Conservation (phyloP, 2,329 filamentous ascomycete species). For the Penicillium sp. region DNA sequence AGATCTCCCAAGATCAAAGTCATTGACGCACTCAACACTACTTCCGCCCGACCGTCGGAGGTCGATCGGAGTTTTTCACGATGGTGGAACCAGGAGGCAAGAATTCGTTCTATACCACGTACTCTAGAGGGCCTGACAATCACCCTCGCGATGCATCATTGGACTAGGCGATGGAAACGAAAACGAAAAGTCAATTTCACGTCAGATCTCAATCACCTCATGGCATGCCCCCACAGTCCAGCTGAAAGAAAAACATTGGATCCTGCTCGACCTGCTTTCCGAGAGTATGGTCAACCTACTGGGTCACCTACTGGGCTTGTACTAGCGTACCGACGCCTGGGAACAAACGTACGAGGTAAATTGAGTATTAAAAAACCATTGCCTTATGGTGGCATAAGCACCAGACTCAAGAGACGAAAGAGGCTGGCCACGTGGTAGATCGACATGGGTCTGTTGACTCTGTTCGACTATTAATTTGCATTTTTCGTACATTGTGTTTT, state of each 20-base stretch:
- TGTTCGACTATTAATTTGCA: neutral
- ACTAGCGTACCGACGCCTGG: neutral
- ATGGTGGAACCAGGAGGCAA: neutral
- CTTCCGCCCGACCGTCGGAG: neutral
- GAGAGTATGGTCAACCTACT: neutral
- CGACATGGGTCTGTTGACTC: slow-evolving; percentile 5
- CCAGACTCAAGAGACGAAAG: neutral
- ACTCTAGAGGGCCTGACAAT: neutral
- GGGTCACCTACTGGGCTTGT: neutral
- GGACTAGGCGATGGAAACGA: neutral
- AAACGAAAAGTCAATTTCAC: neutral
- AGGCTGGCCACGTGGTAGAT: slow-evolving; percentile 12
- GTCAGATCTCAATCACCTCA: too few species aligned
- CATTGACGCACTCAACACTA: neutral
- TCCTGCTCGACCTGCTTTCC: neutral
- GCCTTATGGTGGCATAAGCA: neutral
- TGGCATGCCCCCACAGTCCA: neutral
- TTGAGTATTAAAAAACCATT: neutral
- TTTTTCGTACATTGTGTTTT: neutral
- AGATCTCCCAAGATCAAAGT: neutral
- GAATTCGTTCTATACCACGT: neutral
- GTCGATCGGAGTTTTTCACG: neutral
- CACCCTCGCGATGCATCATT: neutral
- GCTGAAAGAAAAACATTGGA: neutral
- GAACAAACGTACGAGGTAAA: neutral